Conservation (phyloP, 1,284 basidiomycete genomes). For the Moniliophthora roreri region DNA sequence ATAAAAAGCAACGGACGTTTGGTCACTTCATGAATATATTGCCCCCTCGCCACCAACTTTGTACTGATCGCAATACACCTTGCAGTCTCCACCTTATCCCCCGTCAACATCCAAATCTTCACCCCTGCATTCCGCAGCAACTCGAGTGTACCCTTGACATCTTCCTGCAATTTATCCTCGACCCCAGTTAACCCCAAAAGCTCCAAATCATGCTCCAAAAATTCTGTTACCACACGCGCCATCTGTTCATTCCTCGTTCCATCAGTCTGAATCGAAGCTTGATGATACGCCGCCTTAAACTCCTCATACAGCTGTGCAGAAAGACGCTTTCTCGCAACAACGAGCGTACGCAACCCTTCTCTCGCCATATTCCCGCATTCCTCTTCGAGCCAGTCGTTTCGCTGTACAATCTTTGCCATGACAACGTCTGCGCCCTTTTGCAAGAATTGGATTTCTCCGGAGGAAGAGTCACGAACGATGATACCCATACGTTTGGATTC, state of each 20-base stretch:
- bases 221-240: slow-evolving; percentile 69
- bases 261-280: slow-evolving; percentile 77
- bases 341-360: slow-evolving; percentile 93
- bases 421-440: slow-evolving; percentile 99
- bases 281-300: slow-evolving; percentile 78
- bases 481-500: slow-evolving; percentile 99
- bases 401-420: slow-evolving; percentile 92
- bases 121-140: slow-evolving; percentile 94
- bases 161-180: slow-evolving; percentile 98
- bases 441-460: slow-evolving; percentile 84
- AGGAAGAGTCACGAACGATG: slow-evolving; percentile 78
- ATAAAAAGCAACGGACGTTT: slow-evolving; percentile 65
- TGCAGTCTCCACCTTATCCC: slow-evolving; percentile 99
- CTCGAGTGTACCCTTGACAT: slow-evolving; percentile 93
- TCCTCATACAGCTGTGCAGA: slow-evolving; percentile 67
- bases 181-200: slow-evolving; percentile 94
- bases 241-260: slow-evolving; percentile 79
- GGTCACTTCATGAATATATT: slow-evolving; percentile 96
- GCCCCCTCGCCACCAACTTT: slow-evolving; percentile 93
- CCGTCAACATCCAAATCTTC: slow-evolving; percentile 99
- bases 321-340: slow-evolving; percentile 84
- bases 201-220: slow-evolving; percentile 89
- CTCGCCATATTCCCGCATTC: slow-evolving; percentile 99
- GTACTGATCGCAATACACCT: slow-evolving; percentile 98
- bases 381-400: slow-evolving; percentile 99